Percentiles rank a stretch among this genome's conserved stretches.
These are phyloP conservation scores for Pythium myriotylum DNA, from an alignment of 352 stramenopile species.

Conservation along the genomic window DNA sequence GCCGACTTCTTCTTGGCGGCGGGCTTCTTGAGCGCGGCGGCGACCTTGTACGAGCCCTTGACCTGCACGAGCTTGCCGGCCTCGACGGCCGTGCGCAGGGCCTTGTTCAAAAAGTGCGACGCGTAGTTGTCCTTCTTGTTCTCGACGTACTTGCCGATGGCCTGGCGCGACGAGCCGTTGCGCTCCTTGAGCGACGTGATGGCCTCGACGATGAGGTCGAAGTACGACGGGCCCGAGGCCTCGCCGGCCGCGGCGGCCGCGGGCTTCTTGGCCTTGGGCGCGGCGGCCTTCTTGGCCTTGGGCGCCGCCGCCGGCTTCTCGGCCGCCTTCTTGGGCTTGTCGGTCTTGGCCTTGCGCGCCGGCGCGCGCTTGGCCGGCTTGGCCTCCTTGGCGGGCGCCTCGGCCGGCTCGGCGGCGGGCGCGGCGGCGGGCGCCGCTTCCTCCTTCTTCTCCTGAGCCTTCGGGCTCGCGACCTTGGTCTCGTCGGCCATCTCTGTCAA, in stretches of 20 bases:
- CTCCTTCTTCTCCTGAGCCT: slow-evolving; percentile 27
- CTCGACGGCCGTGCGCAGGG: slow-evolving; percentile 88
- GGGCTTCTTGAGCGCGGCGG: slow-evolving; percentile 67
- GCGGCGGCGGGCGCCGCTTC: slow-evolving; percentile 13
- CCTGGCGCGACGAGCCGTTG: slow-evolving; percentile 89
- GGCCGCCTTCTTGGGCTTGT: slow-evolving; percentile 25
- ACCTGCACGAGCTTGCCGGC: slow-evolving; percentile 86
- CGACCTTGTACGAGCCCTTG: slow-evolving; percentile 87
- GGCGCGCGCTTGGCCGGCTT: slow-evolving; percentile 36
- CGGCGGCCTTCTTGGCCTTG: slow-evolving; percentile 64
- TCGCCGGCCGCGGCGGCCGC: slow-evolving; percentile 36
- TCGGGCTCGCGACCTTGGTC: slow-evolving; percentile 52
- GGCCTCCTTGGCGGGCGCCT: slow-evolving; percentile 25
- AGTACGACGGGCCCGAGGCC: slow-evolving; percentile 70
- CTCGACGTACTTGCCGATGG: slow-evolving; percentile 91
- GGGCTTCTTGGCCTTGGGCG: slow-evolving; percentile 43
- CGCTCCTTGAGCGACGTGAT: slow-evolving; percentile 93
- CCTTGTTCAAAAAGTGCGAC: slow-evolving; percentile 87
- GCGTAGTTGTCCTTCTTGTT: slow-evolving; percentile 83
- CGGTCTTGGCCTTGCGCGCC: slow-evolving; percentile 65
- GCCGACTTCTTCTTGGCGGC: slow-evolving; percentile 59
- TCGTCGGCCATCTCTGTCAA: slow-evolving; percentile 43
- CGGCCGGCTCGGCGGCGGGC: slow-evolving; percentile 15
- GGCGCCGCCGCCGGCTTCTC: slow-evolving; percentile 32
- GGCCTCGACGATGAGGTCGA: slow-evolving; percentile 89